A percentile compares a stretch with the other conserved stretches of the same genome.
These are phyloP conservation scores for Micromonas commoda DNA, from an alignment of 139 green algal genomes.

Conservation along the genomic window DNA sequence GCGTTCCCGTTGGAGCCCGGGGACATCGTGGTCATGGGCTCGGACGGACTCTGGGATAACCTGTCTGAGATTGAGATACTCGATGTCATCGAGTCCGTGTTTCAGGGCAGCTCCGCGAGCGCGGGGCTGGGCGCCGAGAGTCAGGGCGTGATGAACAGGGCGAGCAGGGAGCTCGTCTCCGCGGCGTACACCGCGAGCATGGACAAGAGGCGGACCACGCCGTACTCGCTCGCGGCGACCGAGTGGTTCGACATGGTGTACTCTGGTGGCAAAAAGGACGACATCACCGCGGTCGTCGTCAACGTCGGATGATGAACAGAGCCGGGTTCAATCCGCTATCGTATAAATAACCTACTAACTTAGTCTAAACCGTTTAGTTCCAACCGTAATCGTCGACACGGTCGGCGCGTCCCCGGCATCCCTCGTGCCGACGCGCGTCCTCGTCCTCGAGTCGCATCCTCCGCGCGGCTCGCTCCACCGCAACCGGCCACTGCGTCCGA, in stretches of 20 bases:
- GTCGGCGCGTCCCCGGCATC: too few relatives aligned
- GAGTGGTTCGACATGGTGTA: constrained; percentile 83
- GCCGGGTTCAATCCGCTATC: not conserved
- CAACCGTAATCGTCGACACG: too few relatives aligned
- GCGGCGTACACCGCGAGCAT: not conserved
- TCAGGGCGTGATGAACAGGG: not conserved
- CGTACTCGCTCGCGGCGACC: constrained; percentile 72
- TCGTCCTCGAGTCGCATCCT: too few relatives aligned
- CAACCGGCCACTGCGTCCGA: too few relatives aligned
- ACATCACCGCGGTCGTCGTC: constrained; percentile 60
- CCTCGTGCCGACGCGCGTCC: too few relatives aligned
- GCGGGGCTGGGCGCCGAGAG: not conserved
- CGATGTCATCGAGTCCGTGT: constrained; percentile 16
- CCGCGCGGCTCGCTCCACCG: too few relatives aligned
- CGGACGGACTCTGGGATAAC: constrained; percentile 89
- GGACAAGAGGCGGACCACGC: constrained; percentile 63
- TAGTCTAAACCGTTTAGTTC: not conserved
- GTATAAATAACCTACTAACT: not conserved
- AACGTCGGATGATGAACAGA: not conserved
- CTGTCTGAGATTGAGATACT: constrained; percentile 62
- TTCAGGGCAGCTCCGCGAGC: not conserved
- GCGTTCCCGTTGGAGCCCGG: constrained; percentile 40
- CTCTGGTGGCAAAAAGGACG: constrained; percentile 69
- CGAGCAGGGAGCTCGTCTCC: not conserved
- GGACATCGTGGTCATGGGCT: constrained; percentile 78